Evolutionary conservation across 305 asterid species (phyloP).

Genomic region (Fraxinus nigra): DNA sequence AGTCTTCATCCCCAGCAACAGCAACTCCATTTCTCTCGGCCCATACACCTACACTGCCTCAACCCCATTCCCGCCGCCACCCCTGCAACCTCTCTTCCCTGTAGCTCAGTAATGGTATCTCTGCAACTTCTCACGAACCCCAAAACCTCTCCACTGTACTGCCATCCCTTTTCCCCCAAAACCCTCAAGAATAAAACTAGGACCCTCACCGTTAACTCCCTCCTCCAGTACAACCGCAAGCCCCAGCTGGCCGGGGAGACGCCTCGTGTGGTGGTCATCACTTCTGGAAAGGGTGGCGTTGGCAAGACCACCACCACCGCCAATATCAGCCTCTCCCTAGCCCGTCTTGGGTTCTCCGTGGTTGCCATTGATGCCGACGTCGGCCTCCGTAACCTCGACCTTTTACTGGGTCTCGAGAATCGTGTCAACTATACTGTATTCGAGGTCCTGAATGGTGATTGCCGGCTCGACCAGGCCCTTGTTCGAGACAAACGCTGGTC

Average conservation of each 20-base stretch:
- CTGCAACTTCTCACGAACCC: slow-evolving; percentile 45
- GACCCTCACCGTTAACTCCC: slow-evolving; percentile 42
- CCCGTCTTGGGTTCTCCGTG: slow-evolving; percentile 80
- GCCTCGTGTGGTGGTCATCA: slow-evolving; percentile 85
- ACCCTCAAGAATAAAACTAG: slow-evolving; percentile 37
- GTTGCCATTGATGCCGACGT: slow-evolving; percentile 98
- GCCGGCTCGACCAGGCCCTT: slow-evolving; percentile 94
- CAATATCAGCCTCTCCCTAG: slow-evolving; percentile 85
- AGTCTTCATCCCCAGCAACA: neutral
- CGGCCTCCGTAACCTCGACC: slow-evolving; percentile 94
- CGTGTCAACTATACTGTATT: slow-evolving; percentile 96
- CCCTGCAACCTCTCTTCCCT: neutral
- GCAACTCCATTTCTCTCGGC: neutral
- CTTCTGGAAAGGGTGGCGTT: slow-evolving; percentile 96
- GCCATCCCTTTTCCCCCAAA: slow-evolving; percentile 34
- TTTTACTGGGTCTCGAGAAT: slow-evolving; percentile 83
- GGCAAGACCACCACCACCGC: slow-evolving; percentile 98
- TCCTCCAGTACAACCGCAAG: slow-evolving; percentile 94
- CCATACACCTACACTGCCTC: neutral
- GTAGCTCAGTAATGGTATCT: slow-evolving; percentile 42
- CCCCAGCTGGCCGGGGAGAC: slow-evolving; percentile 91
- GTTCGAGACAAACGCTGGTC: slow-evolving; percentile 95
- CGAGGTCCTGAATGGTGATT: slow-evolving; percentile 90
- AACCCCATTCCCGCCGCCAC: neutral
- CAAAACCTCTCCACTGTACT: slow-evolving; percentile 42